Base-by-base conservation (phyloP, 768 basidiomycete genomes). In the Fomitopsis pulvina region DNA sequence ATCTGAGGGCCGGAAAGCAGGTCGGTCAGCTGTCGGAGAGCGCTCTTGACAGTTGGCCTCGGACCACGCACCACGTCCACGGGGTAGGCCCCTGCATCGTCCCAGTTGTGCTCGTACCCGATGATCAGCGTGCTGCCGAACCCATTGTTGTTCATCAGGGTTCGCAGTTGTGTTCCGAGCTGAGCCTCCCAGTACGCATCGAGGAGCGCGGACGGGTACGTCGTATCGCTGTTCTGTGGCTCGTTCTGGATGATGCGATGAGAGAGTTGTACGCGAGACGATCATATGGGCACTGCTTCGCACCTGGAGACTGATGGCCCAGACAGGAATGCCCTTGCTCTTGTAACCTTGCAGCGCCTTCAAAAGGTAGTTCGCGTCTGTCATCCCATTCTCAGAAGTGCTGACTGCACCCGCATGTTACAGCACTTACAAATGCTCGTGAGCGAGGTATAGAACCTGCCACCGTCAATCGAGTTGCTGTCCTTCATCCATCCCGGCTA, bases 401-500 rank as follows among this genome's bases (percentile, higher is more conserved):
- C 7, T 30, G n/a, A n/a, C n/a, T n/a, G n/a, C n/a, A n/a, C n/a
- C n/a, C n/a, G n/a, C n/a, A 30, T 30, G 29, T 8, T 30, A 14
- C 29, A 8, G 14, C 9, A 64, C 79, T 51, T 51, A 85, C 80
- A 81, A 0, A 65, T 60, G 38, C 61, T 60, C 38, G 75, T 63
- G 51, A 78, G 79, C 41, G 70, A 65, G 0, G 77, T 72, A 25
- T 71, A 56, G 41, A 87, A 60, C 6, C 72, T 75, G 22, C 85
- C 85, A 1, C 86, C 86, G 27, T 79, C 71, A 80, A 86, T 85
- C 0, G 76, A 75, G 1, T 72, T 72, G 50, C 74, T 78, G 41
- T 66, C 69, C 63, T 89, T 88, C 84, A 87, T 86, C 87, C 87
- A 90, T 2, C 68, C 83, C 8, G 87, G 87, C 85, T 87, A 8